Base-by-base conservation (phyloP, 768 basidiomycete species). In the Tubosaeta sp. region DNA sequence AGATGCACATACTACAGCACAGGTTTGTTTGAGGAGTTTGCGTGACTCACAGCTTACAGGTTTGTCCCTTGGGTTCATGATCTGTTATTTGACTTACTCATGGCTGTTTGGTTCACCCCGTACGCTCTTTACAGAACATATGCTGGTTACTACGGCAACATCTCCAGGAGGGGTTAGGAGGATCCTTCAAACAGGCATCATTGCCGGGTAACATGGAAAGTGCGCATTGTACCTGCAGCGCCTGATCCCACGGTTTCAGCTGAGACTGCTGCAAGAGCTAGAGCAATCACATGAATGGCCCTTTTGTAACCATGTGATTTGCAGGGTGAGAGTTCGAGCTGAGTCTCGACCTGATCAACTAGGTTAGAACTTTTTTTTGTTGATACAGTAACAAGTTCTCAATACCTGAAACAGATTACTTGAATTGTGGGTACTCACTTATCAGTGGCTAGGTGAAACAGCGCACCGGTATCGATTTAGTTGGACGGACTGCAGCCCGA, bases 221-320 rank as follows among this genome's bases (percentile, higher is more conserved):
- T n/a, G n/a, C n/a, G n/a, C n/a, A n/a, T n/a, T n/a, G n/a, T n/a
- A n/a, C n/a, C n/a, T 30, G 3, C 18, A 53, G 6, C 82, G 80
- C 62, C 68, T 83, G 67, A 78, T 58, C 70, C 73, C 38, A 69
- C 65, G 8, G 73, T 71, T 9, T 72, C 74, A 1, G 78, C 75
- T 56, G 72, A 73, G 40, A 73, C 69, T 78, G 0, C 53, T 81
- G 22, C 71, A 67, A 51, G 73, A 76, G 10, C 58, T 79, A 27
- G 25, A 27, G 25, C 25, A 21, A 24, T 9, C 68, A 81, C 69
- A 69, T 74, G 48, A 75, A 78, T 58, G 79, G 81, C 4, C 71
- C 76, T 35, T 57, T 81, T 82, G 60, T 77, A 67, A 52, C 11
- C 22, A 40, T 24, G 22, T 22, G 38, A 39, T 39, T 22, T 35